Evolutionary conservation across 768 basidiomycete species (phyloP).

Genomic region (Podaxis pistillaris): DNA sequence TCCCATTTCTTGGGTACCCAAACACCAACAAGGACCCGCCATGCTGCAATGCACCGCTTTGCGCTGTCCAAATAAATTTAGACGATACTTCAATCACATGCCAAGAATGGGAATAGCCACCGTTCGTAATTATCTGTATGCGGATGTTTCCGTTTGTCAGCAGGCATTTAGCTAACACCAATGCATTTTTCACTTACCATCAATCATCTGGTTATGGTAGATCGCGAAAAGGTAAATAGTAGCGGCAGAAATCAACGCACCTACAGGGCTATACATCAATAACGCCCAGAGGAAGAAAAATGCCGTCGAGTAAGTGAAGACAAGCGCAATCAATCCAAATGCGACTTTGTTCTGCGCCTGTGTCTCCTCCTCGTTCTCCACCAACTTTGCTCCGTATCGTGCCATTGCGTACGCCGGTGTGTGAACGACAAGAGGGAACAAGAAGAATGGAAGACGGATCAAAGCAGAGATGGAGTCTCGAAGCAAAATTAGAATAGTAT

Average conservation of each 20-base stretch:
- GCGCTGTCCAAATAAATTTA: conserved; percentile 46
- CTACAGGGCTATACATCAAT: conserved; percentile 71
- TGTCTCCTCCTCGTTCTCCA: conserved; percentile 87
- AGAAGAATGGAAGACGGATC: conserved; percentile 83
- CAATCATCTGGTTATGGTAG: conserved; percentile 86
- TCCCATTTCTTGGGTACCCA: conserved; percentile 90
- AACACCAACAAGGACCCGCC: conserved; percentile 93
- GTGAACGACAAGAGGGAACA: conserved; percentile 81
- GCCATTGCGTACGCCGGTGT: conserved; percentile 85
- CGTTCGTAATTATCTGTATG: conserved; percentile 69
- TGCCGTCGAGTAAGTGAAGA: conserved; percentile 76
- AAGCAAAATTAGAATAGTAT: conserved; percentile 74
- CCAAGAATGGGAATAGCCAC: conserved; percentile 42
- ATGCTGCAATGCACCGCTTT: conserved; percentile 88
- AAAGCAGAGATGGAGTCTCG: conserved; percentile 73
- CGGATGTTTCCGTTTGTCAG: conserved; percentile 1
- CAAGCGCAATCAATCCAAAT: conserved; percentile 73
- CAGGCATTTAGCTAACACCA: conserved; percentile 7
- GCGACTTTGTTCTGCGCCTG: conserved; percentile 97
- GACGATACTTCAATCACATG: background rate
- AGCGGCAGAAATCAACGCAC: conserved; percentile 66
- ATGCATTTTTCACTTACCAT: conserved; percentile 53
- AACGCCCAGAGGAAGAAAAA: conserved; percentile 88
- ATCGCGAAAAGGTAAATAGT: conserved; percentile 76
- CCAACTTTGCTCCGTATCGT: conserved; percentile 68